Conservation (phyloP, 1,139 yeast species). For the Taphrina pruni region DNA sequence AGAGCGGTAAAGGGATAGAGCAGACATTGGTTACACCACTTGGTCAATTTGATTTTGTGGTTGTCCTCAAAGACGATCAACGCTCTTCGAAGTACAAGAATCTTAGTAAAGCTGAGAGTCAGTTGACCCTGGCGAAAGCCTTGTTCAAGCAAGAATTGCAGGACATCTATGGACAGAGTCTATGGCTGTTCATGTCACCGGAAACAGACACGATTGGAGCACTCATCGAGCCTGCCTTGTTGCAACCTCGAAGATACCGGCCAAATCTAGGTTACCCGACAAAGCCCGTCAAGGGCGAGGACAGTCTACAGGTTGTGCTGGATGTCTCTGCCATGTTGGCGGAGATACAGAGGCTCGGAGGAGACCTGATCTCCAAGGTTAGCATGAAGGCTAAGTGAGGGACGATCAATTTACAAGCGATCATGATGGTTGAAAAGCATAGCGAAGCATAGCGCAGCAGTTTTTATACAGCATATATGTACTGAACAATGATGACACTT, state of each 20-base stretch:
- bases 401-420: neutral
- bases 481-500: no score
- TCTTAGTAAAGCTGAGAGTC: slow-evolving; percentile 3
- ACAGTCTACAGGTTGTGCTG: slow-evolving; percentile 55
- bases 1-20: slow-evolving; percentile 50
- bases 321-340: slow-evolving; percentile 76
- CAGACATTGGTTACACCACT: slow-evolving; percentile 73
- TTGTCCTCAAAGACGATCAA: slow-evolving; percentile 57
- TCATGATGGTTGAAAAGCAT: neutral
- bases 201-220: slow-evolving; percentile 56
- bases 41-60: slow-evolving; percentile 79
- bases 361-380: slow-evolving; percentile 56
- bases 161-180: slow-evolving; percentile 55
- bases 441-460: slow-evolving; percentile 10
- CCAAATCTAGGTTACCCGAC: slow-evolving; percentile 80
- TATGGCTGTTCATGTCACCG: slow-evolving; percentile 49
- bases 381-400: neutral
- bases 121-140: neutral
- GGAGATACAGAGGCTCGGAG: slow-evolving; percentile 78
- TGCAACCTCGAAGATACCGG: slow-evolving; percentile 63
- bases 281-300: slow-evolving; percentile 58
- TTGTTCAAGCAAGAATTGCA: slow-evolving; percentile 48
- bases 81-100: slow-evolving; percentile 51
- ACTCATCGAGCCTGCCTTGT: slow-evolving; percentile 83
- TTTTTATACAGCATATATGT: neutral